Conservation (phyloP, 148 eudicot species). For the Cornus controversa region DNA sequence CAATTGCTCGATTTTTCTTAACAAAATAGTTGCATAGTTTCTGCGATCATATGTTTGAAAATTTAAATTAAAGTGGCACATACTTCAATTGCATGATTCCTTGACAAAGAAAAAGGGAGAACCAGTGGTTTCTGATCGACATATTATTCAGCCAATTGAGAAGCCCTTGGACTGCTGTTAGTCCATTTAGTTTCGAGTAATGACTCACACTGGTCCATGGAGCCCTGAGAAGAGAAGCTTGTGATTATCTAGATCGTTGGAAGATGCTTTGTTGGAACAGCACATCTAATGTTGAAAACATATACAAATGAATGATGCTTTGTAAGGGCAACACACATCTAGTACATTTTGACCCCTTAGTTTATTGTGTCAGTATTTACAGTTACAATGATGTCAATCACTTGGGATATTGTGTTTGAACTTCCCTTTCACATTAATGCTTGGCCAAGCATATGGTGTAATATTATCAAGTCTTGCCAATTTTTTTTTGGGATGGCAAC, state of each 20-base stretch:
- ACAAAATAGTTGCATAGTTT: too few species aligned
- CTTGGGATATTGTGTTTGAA: not conserved
- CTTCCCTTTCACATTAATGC: not conserved
- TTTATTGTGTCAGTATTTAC: too few species aligned
- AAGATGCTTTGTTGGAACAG: not conserved
- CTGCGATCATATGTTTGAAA: too few species aligned
- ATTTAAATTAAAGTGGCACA: too few species aligned
- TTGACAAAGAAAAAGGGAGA: not conserved
- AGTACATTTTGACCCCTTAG: not conserved
- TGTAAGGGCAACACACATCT: not conserved
- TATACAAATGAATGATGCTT: not conserved
- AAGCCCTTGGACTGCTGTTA: not conserved
- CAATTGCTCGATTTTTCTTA: not conserved
- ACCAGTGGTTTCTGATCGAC: not conserved
- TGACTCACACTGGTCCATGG: not conserved
- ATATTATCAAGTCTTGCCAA: too few species aligned
- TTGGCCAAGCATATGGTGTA: not conserved
- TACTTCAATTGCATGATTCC: not conserved
- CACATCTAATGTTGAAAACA: not conserved
- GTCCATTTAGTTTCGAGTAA: not conserved
- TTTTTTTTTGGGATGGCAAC: not conserved
- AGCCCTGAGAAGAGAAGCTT: not conserved
- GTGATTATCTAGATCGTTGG: not conserved
- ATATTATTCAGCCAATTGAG: not conserved
- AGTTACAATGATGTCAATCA: not conserved